Base-by-base conservation (phyloP, 108 stramenopile genomes). In the Cyclotella cryptica region DNA sequence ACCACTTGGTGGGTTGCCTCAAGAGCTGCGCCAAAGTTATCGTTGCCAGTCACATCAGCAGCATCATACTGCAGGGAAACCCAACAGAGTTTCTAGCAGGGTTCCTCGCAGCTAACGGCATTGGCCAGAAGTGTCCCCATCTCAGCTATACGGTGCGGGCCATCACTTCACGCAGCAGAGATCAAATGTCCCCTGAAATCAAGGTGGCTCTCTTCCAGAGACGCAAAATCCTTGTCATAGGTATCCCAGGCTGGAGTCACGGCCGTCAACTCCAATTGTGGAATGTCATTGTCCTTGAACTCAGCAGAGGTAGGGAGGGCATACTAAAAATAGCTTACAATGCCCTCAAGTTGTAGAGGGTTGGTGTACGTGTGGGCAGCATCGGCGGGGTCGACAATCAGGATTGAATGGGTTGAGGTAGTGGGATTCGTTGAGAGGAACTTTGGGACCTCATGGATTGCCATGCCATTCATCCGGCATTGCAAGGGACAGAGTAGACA, bases 401-500 rank as follows among this genome's bases (percentile, higher is more conserved):
- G 5, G 43, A 71, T 29, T 3, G 69, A 39, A 47, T 78, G 77
- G 21, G 69, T 55, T 28, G 55, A n/a, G 51, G 40, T 28, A 65
- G 62, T 71, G 46, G 77, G 77, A 14, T 63, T 44, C 13, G 40
- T 3, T 1, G 24, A 13, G 44, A 78, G 24, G n/a, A 78, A 78
- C 49, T 78, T 78, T 19, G 77, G 70, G 10, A 9, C 11, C 15
- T 78, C 70, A 49, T 71, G 26, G 63, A 78, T 58, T 13, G 13
- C 71, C 43, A 71, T 41, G 10, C 66, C 70, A 71, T 78, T 71
- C 77, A 71, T 42, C 24, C 60, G 40, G 42, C 24, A 51, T 46
- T 71, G 70, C 77, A 78, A 71, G 17, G 70, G 77, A 45, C 77
- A 78, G 11, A 78, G 63, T 9, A 35, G 35, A 35, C 35, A 35